phyloP scores from a whole-genome alignment of 2,329 filamentous ascomycete species.

The Magnaporthiopsis rhizophila region DNA sequence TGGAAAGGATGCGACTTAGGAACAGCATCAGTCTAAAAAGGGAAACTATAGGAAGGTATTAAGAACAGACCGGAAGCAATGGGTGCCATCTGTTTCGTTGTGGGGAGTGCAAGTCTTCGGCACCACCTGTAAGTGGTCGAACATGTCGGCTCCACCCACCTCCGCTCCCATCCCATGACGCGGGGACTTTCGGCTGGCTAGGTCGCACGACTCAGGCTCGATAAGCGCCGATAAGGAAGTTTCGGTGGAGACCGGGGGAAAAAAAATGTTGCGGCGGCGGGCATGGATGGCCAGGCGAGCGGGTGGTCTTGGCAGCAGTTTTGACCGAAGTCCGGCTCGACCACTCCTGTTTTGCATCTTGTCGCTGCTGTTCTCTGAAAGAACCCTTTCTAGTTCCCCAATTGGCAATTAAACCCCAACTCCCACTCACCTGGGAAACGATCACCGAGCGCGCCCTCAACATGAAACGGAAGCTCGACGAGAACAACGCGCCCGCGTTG shows the following conservation, averaged over 20 bases:
- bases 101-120: too few relatives aligned
- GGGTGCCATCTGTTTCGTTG: too few relatives aligned
- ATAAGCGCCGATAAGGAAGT: neutral
- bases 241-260: neutral
- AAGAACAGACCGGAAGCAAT: too few relatives aligned
- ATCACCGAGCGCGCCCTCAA: slow-evolving; percentile 5
- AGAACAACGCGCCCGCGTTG: slow-evolving; percentile 40
- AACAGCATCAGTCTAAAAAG: too few relatives aligned
- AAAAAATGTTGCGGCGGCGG: neutral
- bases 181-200: neutral
- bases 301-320: neutral
- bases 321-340: neutral
- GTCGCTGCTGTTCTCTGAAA: neutral
- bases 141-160: too few relatives aligned
- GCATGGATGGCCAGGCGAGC: neutral
- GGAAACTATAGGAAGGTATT: too few relatives aligned
- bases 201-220: neutral
- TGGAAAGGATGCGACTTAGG: too few relatives aligned
- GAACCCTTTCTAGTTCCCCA: neutral
- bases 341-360: neutral
- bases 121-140: too few relatives aligned
- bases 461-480: slow-evolving; percentile 57
- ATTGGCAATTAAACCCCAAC: neutral
- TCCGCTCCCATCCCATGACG: too few relatives aligned
- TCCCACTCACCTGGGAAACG: neutral